Evolutionary conservation across 106 monocot genomes (phyloP).

Genomic region (Acorus gramineus): DNA sequence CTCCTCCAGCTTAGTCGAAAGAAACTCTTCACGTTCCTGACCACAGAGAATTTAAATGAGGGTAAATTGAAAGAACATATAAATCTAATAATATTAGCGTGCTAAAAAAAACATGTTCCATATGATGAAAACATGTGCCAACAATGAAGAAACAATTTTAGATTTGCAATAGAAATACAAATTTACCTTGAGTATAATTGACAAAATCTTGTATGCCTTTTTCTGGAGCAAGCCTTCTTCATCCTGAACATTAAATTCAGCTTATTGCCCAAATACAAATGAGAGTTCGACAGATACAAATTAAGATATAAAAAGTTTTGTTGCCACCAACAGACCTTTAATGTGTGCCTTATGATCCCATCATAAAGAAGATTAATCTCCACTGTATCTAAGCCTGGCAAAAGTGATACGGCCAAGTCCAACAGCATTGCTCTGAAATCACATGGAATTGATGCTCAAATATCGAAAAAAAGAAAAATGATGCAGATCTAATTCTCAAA

Average conservation of each 20-base stretch:
- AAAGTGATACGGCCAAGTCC: slow-evolving; percentile 63
- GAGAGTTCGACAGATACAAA: slow-evolving; percentile 1
- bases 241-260: slow-evolving; percentile 33
- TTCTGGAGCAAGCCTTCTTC: slow-evolving; percentile 74
- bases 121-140: too few relatives aligned
- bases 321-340: slow-evolving; percentile 35
- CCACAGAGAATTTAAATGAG: neutral
- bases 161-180: neutral
- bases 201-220: slow-evolving; percentile 89
- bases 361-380: slow-evolving; percentile 42
- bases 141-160: neutral
- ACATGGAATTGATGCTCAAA: neutral
- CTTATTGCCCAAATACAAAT: too few relatives aligned
- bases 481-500: too few relatives aligned
- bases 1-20: slow-evolving; percentile 48
- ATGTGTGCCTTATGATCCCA: slow-evolving; percentile 60
- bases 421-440: slow-evolving; percentile 57
- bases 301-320: neutral
- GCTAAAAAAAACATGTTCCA: too few relatives aligned
- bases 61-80: neutral
- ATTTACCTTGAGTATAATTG: slow-evolving; percentile 69
- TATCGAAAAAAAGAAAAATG: neutral
- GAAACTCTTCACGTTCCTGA: slow-evolving; percentile 55
- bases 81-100: neutral
- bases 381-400: slow-evolving; percentile 61